Conservation (phyloP, 2,329 filamentous ascomycete genomes). For the Calonectria hongkongensis region DNA sequence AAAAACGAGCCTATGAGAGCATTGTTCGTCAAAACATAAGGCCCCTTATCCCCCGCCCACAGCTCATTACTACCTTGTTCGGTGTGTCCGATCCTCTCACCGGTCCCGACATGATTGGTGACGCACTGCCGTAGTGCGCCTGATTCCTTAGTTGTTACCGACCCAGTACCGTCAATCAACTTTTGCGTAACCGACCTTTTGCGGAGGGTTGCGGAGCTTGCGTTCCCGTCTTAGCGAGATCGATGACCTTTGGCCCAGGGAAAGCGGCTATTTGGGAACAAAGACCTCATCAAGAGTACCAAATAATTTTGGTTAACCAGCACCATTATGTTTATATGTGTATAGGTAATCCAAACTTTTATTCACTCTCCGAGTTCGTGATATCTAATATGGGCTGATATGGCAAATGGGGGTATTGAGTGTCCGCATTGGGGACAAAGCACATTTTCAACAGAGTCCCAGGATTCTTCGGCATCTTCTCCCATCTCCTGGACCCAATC, state of each 20-base stretch:
- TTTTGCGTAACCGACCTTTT: slow-evolving; percentile 36
- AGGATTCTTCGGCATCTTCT: slow-evolving; percentile 50
- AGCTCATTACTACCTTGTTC: slow-evolving; percentile 8
- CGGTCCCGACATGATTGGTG: slow-evolving; percentile 20
- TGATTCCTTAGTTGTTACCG: slow-evolving; percentile 15
- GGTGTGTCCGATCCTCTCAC: slow-evolving; percentile 29
- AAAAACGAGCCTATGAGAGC: too few species aligned
- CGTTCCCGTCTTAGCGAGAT: slow-evolving; percentile 34
- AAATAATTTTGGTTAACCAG: background rate
- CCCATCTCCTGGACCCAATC: slow-evolving; percentile 45
- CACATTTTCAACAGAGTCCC: slow-evolving; percentile 58
- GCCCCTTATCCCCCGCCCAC: background rate
- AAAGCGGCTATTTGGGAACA: slow-evolving; percentile 11
- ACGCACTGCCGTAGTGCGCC: slow-evolving; percentile 20
- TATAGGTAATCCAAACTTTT: background rate
- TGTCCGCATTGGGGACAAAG: slow-evolving; percentile 71
- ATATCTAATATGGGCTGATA: slow-evolving; percentile 70
- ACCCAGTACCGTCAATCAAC: slow-evolving; percentile 26
- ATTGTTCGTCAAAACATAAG: background rate
- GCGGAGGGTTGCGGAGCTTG: slow-evolving; percentile 9
- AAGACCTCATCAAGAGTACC: background rate
- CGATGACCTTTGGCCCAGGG: slow-evolving; percentile 20
- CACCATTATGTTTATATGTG: background rate
- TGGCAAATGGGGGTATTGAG: slow-evolving; percentile 74
- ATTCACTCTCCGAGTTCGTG: slow-evolving; percentile 58